phyloP scores from a whole-genome alignment of 345 rosid genomes.

The Nasturtium officinale region DNA sequence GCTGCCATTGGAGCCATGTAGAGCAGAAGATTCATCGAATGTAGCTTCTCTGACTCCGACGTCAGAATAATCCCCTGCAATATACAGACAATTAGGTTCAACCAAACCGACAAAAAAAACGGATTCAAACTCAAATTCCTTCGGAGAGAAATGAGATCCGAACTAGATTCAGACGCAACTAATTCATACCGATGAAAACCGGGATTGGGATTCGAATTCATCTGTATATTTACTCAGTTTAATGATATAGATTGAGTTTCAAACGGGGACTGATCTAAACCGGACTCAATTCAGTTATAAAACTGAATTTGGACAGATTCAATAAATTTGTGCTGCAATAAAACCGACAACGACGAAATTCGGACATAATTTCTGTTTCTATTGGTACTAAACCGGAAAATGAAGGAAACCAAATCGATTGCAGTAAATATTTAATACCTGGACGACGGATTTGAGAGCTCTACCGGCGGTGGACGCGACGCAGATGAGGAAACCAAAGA shows the following conservation, averaged over 20 bases:
- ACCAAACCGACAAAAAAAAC: not conserved
- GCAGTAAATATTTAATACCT: constrained; percentile 35
- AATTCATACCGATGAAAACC: not conserved
- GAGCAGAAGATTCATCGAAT: constrained; percentile 88
- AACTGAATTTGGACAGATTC: not conserved
- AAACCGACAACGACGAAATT: not conserved
- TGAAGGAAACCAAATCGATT: not conserved
- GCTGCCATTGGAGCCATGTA: constrained; percentile 99
- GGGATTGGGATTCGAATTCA: not conserved
- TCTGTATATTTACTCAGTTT: not conserved
- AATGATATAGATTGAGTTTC: not conserved
- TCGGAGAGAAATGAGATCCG: constrained; percentile 11
- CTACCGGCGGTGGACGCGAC: constrained; percentile 94
- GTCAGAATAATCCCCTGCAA: constrained; percentile 74
- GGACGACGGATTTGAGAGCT: constrained; percentile 96
- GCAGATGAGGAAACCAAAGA: constrained; percentile 91
- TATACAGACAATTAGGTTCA: constrained; percentile 35
- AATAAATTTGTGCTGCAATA: not conserved
- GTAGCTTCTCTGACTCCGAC: constrained; percentile 90
- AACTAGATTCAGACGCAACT: constrained; percentile 2
- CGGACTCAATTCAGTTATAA: not conserved
- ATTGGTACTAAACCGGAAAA: not conserved
- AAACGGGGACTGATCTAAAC: constrained; percentile 5
- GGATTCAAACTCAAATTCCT: not conserved
- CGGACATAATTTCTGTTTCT: not conserved